Conservation (phyloP, 1,139 yeast genomes). For the Diutina scorzettiae region DNA sequence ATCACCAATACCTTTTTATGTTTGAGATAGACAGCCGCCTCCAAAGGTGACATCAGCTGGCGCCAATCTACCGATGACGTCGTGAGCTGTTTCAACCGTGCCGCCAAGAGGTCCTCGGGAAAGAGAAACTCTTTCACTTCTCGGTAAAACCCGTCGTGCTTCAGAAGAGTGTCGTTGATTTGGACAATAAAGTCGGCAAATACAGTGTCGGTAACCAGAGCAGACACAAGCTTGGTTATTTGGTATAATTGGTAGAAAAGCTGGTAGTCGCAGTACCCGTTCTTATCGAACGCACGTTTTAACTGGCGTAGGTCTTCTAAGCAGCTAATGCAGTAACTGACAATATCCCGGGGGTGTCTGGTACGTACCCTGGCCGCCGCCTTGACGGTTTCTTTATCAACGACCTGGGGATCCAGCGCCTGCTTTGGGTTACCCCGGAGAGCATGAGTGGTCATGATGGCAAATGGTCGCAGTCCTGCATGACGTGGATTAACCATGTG, state of each 20-base stretch:
- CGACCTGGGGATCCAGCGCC: background rate
- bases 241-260: slow-evolving; percentile 21
- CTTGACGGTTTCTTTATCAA: background rate
- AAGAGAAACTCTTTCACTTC: background rate
- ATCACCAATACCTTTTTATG: slow-evolving; percentile 26
- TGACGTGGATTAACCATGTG: too few species aligned
- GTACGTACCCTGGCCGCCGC: background rate
- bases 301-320: slow-evolving; percentile 27
- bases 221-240: slow-evolving; percentile 11
- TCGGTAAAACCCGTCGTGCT: slow-evolving; percentile 11
- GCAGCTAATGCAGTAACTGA: slow-evolving; percentile 10
- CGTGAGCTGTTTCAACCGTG: slow-evolving; percentile 13
- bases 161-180: slow-evolving; percentile 15
- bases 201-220: slow-evolving; percentile 9
- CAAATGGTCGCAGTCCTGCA: too few species aligned
- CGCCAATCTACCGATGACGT: slow-evolving; percentile 11
- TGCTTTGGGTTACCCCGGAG: background rate
- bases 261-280: slow-evolving; percentile 30
- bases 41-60: slow-evolving; percentile 18
- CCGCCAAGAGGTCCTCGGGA: slow-evolving; percentile 14
- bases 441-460: background rate
- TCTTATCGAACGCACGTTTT: slow-evolving; percentile 14
- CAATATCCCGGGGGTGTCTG: background rate
- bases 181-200: slow-evolving; percentile 13
- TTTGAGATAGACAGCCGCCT: slow-evolving; percentile 17